Percentiles rank a stretch among this genome's conserved stretches.
phyloP scores from a whole-genome alignment of 495 filamentous ascomycete genomes.

The Bacidia gigantensis region DNA sequence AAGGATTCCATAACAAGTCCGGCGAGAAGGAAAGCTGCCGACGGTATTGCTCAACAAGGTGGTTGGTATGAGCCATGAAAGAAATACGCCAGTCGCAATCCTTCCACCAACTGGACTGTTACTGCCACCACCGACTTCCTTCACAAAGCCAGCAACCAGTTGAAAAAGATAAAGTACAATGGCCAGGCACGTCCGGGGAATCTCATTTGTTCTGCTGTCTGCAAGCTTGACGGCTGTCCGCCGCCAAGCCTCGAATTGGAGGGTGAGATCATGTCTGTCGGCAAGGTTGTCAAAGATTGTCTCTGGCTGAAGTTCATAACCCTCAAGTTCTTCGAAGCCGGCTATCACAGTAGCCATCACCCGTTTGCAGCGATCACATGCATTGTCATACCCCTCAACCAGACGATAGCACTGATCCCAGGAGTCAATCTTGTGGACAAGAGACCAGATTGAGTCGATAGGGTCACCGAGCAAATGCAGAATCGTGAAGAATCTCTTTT shows the following conservation, averaged over 20 bases:
- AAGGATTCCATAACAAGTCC: constrained; percentile 15
- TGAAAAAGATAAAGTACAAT: constrained; percentile 19
- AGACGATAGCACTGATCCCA: constrained; percentile 19
- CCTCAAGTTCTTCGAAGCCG: constrained; percentile 17
- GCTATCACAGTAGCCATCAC: constrained; percentile 16
- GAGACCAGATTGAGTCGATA: constrained; percentile 22
- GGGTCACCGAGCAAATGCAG: constrained; percentile 25
- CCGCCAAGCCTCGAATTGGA: constrained; percentile 5
- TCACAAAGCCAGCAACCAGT: constrained; percentile 20
- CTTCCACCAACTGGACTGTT: constrained; percentile 19
- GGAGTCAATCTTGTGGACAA: constrained; percentile 19
- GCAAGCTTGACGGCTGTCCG: constrained; percentile 16
- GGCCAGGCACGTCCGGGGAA: constrained; percentile 19
- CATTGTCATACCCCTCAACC: constrained; percentile 5
- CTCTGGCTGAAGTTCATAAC: constrained; percentile 3
- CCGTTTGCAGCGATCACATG: constrained; percentile 5
- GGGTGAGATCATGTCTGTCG: neutral
- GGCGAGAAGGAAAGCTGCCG: constrained; percentile 18
- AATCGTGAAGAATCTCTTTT: constrained; percentile 18
- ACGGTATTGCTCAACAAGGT: constrained; percentile 23
- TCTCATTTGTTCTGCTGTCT: constrained; percentile 20
- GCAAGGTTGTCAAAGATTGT: neutral
- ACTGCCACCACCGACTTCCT: constrained; percentile 15
- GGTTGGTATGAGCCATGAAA: constrained; percentile 24
- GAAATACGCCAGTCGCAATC: constrained; percentile 22